Conservation (phyloP, 306 rosid species). For the Pyrus betulifolia region DNA sequence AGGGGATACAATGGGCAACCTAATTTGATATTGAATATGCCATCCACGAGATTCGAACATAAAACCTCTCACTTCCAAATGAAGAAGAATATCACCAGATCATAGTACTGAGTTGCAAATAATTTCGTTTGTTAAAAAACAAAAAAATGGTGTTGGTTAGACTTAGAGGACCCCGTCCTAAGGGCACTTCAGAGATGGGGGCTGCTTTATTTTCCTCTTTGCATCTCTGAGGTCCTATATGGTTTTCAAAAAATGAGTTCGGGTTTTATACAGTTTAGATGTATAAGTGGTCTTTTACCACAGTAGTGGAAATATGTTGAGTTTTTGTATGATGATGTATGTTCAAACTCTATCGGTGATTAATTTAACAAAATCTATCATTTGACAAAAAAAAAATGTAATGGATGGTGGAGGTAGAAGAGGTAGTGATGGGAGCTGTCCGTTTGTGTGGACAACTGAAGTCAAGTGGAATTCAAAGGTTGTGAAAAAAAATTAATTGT, state of each 20-base stretch:
- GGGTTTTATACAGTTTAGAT: background rate
- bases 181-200: background rate
- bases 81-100: no score
- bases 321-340: no score
- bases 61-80: no score
- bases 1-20: no score
- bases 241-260: background rate
- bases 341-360: accelerated
- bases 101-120: no score
- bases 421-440: constrained; percentile 25
- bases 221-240: background rate
- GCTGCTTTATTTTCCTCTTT: background rate
- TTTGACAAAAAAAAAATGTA: constrained; percentile 5
- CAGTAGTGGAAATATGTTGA: no score
- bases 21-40: no score
- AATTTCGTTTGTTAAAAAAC: no score
- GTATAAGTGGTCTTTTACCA: background rate
- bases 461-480: constrained; percentile 30
- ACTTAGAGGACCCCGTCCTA: constrained; percentile 3
- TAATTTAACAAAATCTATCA: no score
- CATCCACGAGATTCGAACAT: no score
- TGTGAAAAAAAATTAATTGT: constrained; percentile 2
- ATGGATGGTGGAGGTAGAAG: constrained; percentile 14
- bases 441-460: constrained; percentile 31
- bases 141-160: background rate